Evolutionary conservation across 2,329 filamentous ascomycete genomes (phyloP).

Genomic region (Clarireedia homoeocarpa): DNA sequence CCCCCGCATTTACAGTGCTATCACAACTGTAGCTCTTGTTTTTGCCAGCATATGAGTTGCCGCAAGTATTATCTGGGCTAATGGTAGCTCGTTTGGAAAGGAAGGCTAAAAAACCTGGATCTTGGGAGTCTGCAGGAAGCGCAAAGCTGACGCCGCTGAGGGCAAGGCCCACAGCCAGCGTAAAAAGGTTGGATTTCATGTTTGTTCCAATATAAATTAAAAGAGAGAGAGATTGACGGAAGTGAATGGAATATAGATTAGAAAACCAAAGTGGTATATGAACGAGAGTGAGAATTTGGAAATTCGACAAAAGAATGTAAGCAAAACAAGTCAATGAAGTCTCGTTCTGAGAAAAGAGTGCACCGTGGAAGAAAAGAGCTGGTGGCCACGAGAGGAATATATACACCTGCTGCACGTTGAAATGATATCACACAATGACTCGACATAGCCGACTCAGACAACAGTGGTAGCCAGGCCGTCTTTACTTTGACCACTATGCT

Average conservation of each 20-base stretch:
- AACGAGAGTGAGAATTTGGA: not conserved
- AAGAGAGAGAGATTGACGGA: not conserved
- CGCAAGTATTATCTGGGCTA: constrained; percentile 20
- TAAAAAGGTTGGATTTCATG: constrained; percentile 7
- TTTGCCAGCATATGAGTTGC: constrained; percentile 1
- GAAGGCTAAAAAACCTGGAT: constrained; percentile 6
- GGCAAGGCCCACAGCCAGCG: constrained; percentile 2
- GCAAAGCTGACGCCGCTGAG: constrained; percentile 7
- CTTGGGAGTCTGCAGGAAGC: constrained; percentile 5
- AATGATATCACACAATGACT: not conserved
- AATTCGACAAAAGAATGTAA: not conserved
- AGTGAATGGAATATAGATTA: not conserved
- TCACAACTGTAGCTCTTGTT: constrained; percentile 23
- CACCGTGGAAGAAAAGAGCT: not conserved
- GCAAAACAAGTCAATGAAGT: not conserved
- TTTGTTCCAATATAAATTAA: constrained; percentile 1
- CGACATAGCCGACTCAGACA: not conserved
- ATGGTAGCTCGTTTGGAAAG: constrained; percentile 5
- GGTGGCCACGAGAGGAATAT: not conserved
- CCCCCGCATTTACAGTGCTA: constrained; percentile 15
- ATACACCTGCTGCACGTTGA: not conserved
- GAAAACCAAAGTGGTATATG: not conserved
- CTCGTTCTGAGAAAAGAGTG: not conserved
- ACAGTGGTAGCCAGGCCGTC: not conserved
- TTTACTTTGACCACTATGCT: constrained; percentile 2